These are phyloP conservation scores for Candida krabiensis DNA, from an alignment of 805 yeast species.

Conservation along the genomic window DNA sequence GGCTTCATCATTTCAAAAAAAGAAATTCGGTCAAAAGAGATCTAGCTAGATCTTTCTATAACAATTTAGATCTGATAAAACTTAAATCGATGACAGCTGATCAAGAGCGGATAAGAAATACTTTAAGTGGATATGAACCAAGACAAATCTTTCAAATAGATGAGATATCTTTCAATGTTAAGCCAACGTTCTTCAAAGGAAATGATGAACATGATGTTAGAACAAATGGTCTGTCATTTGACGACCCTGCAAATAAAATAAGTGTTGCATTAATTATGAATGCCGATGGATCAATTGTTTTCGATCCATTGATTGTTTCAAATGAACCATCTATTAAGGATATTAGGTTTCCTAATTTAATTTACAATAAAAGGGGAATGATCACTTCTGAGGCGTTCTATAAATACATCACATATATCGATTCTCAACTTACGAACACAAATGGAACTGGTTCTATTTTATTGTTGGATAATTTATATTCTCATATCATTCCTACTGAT, in stretches of 20 bases:
- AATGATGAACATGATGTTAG: constrained; percentile 7
- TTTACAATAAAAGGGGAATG: constrained; percentile 24
- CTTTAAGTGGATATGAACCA: constrained; percentile 17
- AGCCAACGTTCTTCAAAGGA: constrained; percentile 21
- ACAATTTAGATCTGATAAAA: constrained; percentile 14
- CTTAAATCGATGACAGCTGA: constrained; percentile 22
- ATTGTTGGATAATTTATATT: constrained; percentile 34
- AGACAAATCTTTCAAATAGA: constrained; percentile 38
- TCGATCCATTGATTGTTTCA: constrained; percentile 30
- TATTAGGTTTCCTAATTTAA: constrained; percentile 12
- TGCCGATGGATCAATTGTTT: constrained; percentile 29
- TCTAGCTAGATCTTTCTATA: constrained; percentile 28
- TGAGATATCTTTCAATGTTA: constrained; percentile 31
- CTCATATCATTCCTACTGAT: constrained; percentile 37
- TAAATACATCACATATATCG: constrained; percentile 23
- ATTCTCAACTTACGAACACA: constrained; percentile 8
- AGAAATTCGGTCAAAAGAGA: constrained; percentile 29
- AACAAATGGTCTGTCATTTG: constrained; percentile 11
- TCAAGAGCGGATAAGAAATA: constrained; percentile 21
- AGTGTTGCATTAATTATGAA: constrained; percentile 29
- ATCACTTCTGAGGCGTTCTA: constrained; percentile 28
- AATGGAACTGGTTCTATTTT: constrained; percentile 26
- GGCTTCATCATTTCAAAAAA: constrained; percentile 41
- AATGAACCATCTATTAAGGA: constrained; percentile 16
- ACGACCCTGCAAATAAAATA: constrained; percentile 20